phyloP scores from a whole-genome alignment of 768 basidiomycete species.

The Obba rivulosa region DNA sequence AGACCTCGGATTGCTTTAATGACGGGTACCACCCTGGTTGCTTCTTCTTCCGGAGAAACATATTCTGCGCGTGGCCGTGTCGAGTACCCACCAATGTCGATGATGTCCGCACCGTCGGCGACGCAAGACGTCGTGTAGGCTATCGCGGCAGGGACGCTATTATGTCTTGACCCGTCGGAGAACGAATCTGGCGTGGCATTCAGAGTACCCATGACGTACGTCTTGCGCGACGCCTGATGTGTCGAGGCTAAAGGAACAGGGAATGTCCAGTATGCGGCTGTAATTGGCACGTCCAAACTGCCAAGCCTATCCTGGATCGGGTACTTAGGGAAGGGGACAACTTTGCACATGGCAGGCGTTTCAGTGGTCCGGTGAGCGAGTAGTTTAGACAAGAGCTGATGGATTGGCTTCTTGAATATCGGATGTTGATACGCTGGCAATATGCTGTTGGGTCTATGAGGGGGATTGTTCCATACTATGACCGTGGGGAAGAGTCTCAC shows the following conservation, averaged over 20 bases:
- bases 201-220: constrained; percentile 85
- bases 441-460: constrained; percentile 48
- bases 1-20: constrained; percentile 51
- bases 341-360: constrained; percentile 55
- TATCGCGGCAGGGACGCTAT: constrained; percentile 48
- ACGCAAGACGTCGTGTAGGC: constrained; percentile 46
- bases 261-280: constrained; percentile 47
- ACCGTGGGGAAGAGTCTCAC: constrained; percentile 42
- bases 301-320: constrained; percentile 27
- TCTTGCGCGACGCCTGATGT: constrained; percentile 30
- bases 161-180: constrained; percentile 74
- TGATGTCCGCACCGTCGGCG: constrained; percentile 58
- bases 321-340: constrained; percentile 67
- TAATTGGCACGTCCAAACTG: constrained; percentile 34
- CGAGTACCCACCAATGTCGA: constrained; percentile 93
- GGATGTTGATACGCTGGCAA: constrained; percentile 76
- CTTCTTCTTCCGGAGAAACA: constrained; percentile 67
- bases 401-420: constrained; percentile 38
- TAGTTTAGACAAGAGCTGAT: constrained; percentile 40
- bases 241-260: constrained; percentile 17
- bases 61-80: constrained; percentile 78
- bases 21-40: constrained; percentile 64
- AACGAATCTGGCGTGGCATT: constrained; percentile 96
- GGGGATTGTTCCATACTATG: background rate
- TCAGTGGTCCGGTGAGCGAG: constrained; percentile 22